These are phyloP conservation scores for Capronia coronata DNA, from an alignment of 2,329 filamentous ascomycete genomes.

Conservation along the genomic window DNA sequence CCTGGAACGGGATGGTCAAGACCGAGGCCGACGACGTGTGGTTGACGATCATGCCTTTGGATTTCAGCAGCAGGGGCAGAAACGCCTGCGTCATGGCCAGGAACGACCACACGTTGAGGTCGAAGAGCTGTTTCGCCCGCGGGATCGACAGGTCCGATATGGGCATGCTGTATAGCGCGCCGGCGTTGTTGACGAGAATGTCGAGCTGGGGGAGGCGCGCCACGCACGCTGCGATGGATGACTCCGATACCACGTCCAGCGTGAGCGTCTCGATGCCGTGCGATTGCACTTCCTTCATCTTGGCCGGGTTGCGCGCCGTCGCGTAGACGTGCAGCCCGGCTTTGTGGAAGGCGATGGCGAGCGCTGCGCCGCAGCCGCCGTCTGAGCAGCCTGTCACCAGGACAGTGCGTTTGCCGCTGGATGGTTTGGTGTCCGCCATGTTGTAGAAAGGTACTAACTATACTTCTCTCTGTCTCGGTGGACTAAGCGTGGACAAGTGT, in stretches of 20 bases:
- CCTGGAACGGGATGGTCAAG: slow-evolving; percentile 31
- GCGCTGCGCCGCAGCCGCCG: slow-evolving; percentile 39
- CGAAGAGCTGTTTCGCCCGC: slow-evolving; percentile 31
- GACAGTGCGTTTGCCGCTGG: too few species aligned
- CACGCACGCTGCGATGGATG: slow-evolving; percentile 31
- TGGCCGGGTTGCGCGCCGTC: slow-evolving; percentile 36
- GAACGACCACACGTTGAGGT: slow-evolving; percentile 33
- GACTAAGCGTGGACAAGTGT: too few species aligned
- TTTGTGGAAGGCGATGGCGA: slow-evolving; percentile 36
- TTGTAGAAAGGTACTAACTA: too few species aligned
- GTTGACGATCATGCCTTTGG: slow-evolving; percentile 33
- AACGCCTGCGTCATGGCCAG: slow-evolving; percentile 34
- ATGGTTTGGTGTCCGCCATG: too few species aligned
- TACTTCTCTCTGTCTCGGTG: too few species aligned
- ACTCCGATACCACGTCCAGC: slow-evolving; percentile 32
- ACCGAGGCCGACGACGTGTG: slow-evolving; percentile 33
- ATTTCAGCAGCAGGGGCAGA: slow-evolving; percentile 26
- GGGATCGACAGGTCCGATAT: slow-evolving; percentile 30
- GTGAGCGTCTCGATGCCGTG: slow-evolving; percentile 30
- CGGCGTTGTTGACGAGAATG: slow-evolving; percentile 45
- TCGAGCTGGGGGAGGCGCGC: slow-evolving; percentile 35
- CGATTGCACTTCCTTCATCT: slow-evolving; percentile 28
- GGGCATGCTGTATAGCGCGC: slow-evolving; percentile 31
- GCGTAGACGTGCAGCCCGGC: slow-evolving; percentile 38
- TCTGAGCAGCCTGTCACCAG: slow-evolving; percentile 32